These are phyloP conservation scores for Apiospora kogelbergensis DNA, from an alignment of 2,329 filamentous ascomycete species.

Conservation along the genomic window DNA sequence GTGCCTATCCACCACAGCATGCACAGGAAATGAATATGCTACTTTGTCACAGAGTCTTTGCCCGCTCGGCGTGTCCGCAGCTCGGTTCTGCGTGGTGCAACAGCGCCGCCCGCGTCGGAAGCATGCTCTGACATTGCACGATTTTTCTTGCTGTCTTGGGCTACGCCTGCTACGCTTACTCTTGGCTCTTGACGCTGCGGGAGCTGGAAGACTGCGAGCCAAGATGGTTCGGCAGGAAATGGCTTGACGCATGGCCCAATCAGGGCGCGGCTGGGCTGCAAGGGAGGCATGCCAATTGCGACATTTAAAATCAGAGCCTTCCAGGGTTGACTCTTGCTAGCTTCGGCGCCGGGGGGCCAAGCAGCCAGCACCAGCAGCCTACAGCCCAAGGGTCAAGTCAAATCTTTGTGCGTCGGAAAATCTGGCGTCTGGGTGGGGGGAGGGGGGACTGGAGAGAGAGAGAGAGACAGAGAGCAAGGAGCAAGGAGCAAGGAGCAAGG, in stretches of 20 bases:
- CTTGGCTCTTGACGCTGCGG: background rate
- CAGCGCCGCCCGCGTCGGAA: background rate
- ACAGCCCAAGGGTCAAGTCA: background rate
- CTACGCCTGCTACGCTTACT: background rate
- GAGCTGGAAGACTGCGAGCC: background rate
- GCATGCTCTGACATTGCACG: background rate
- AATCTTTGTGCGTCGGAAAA: slow-evolving; percentile 1
- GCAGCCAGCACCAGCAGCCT: too few relatives aligned
- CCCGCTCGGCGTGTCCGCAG: background rate
- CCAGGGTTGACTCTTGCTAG: background rate
- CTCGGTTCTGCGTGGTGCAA: background rate
- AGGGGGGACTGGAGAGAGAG: too few relatives aligned
- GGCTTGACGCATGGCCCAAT: background rate
- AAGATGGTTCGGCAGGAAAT: background rate
- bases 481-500: background rate
- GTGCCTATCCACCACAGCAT: background rate
- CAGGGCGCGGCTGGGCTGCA: background rate
- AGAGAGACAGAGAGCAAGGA: too few relatives aligned
- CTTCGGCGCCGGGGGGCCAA: background rate
- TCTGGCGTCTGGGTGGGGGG: background rate
- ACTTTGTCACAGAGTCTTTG: background rate
- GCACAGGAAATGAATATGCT: background rate
- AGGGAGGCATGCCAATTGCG: slow-evolving; percentile 4
- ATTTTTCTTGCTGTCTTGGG: background rate
- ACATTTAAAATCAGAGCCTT: slow-evolving; percentile 7